These are phyloP conservation scores for Eucalyptus victrix DNA, from an alignment of 345 rosid genomes.

Conservation along the genomic window DNA sequence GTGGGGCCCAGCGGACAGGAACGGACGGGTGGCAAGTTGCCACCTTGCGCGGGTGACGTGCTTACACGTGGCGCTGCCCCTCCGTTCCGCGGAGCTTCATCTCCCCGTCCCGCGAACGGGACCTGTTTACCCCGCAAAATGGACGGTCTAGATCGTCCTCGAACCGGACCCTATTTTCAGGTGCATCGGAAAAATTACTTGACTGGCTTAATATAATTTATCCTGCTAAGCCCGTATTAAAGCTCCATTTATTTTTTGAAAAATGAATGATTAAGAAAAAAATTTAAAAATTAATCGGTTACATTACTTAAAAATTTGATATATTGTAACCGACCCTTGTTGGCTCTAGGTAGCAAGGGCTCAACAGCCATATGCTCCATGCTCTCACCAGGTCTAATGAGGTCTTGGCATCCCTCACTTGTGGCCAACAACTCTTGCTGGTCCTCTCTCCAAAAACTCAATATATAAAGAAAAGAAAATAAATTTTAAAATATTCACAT, in stretches of 20 bases:
- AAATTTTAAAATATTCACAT: fast-evolving
- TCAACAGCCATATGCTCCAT: fast-evolving
- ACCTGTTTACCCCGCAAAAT: background rate
- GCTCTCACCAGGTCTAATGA: fast-evolving
- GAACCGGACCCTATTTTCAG: background rate
- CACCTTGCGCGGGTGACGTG: background rate
- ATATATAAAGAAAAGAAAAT: fast-evolving
- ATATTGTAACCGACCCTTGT: fast-evolving
- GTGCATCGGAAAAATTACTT: background rate
- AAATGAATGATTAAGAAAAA: too few species aligned
- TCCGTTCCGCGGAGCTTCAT: background rate
- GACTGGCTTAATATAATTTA: background rate
- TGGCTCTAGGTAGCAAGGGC: fast-evolving
- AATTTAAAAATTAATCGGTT: fast-evolving
- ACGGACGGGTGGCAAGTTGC: background rate
- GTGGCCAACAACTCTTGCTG: too few species aligned
- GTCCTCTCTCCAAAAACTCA: background rate
- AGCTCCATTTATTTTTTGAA: background rate
- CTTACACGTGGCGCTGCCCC: background rate
- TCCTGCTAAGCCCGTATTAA: background rate
- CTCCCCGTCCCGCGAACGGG: background rate
- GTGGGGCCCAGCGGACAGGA: background rate
- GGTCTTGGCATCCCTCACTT: background rate
- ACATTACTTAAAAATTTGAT: too few species aligned
- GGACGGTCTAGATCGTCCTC: background rate